phyloP scores from a whole-genome alignment of 441 rosid genomes.

The Bocquillonia castaneifolia region DNA sequence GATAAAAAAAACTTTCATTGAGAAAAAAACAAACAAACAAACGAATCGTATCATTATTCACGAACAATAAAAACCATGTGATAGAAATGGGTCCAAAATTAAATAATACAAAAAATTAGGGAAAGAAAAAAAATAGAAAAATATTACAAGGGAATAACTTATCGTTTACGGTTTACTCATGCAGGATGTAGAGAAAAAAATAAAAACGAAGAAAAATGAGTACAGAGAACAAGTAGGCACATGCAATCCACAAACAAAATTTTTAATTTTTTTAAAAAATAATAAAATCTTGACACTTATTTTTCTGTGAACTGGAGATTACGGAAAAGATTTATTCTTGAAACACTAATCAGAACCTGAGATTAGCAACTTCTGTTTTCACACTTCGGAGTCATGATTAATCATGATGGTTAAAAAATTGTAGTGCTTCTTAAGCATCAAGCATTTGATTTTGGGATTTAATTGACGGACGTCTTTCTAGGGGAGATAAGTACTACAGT shows the following conservation, averaged over 20 bases:
- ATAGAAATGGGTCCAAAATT: conserved; percentile 3
- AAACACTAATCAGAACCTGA: not conserved
- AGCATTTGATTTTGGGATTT: not conserved
- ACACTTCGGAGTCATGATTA: no score
- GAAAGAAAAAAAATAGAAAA: not conserved
- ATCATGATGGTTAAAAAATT: no score
- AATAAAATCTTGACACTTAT: not conserved
- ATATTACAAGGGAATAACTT: not conserved
- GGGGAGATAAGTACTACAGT: not conserved
- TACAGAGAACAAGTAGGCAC: not conserved
- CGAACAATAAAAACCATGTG: not conserved
- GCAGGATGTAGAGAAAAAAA: no score
- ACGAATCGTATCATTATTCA: no score
- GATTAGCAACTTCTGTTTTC: not conserved
- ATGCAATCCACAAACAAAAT: not conserved
- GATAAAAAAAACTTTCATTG: no score
- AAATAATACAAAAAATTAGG: not conserved
- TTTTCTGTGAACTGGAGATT: not conserved
- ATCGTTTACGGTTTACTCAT: not conserved
- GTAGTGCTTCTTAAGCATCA: no score
- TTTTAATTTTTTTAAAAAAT: not conserved
- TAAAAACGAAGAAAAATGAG: not conserved
- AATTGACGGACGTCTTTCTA: not conserved
- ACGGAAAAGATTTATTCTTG: not conserved
- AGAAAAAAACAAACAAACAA: no score